These are phyloP conservation scores for Kickxella alabastrina DNA, from an alignment of 192 early-diverging fungal genomes.

Conservation along the genomic window DNA sequence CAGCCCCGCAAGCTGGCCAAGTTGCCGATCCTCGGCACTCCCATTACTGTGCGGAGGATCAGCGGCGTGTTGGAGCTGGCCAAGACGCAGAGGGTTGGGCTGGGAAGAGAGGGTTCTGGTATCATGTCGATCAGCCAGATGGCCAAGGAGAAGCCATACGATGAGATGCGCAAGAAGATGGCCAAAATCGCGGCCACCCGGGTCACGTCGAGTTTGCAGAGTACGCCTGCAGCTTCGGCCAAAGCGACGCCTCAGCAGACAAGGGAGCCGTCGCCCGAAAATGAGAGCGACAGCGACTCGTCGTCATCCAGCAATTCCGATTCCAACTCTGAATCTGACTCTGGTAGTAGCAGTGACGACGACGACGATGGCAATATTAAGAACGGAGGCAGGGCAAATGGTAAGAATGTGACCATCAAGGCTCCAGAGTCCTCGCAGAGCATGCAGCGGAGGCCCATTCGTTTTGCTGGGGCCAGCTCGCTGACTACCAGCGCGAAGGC, in stretches of 20 bases:
- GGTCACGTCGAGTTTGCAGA: neutral
- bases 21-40: conserved; percentile 29
- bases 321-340: neutral
- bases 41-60: conserved; percentile 1
- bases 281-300: neutral
- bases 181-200: conserved; percentile 16
- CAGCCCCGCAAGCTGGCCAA: conserved; percentile 12
- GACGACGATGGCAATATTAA: neutral
- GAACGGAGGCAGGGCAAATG: neutral
- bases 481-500: conserved; percentile 27
- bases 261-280: neutral
- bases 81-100: conserved; percentile 9
- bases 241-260: neutral
- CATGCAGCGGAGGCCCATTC: conserved; percentile 11
- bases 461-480: conserved; percentile 36
- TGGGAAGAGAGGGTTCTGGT: conserved; percentile 13
- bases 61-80: conserved; percentile 27
- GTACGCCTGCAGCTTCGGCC: neutral
- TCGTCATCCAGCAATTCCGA: neutral
- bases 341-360: neutral
- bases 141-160: conserved; percentile 38
- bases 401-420: neutral
- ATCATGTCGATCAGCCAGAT: conserved; percentile 43
- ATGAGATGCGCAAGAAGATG: conserved; percentile 40
- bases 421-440: neutral